Evolutionary conservation across 2,329 filamentous ascomycete species (phyloP), one percentile per base, ranked within the genome.

Genomic region (Colletotrichum echinochloae): DNA sequence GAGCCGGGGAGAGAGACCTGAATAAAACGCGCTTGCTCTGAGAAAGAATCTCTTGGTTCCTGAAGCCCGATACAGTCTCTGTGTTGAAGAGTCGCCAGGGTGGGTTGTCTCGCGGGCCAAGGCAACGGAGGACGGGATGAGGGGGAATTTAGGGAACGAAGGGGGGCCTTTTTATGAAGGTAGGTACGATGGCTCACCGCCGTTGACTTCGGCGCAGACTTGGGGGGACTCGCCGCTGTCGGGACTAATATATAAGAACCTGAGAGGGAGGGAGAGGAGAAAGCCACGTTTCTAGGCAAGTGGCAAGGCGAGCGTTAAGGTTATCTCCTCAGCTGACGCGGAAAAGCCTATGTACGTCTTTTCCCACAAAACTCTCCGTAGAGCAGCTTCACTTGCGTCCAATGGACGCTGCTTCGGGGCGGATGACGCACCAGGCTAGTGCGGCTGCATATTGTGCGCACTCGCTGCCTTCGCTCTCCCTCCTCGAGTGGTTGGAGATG

Each of bases 141-240:
- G 52, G 16, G 11, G 11, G 23, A 33, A 26, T n/a, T n/a, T n/a
- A 44, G 49, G 55, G 62, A 56, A 66, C 18, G n/a, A 52, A 60
- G 39, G 55, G 41, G 9, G 6, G 30, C 55, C 30, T 54, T 26
- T 69, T 66, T 66, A 65, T 46, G 37, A 65, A 49, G 48, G 54
- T 18, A 49, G 48, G 54, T 18, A 12, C 20, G 44, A 26, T 35
- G 35, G 26, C 59, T 52, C 65, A 16, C 52, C 52, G 60, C 44
- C 52, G 65, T 46, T 65, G 65, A n/a, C 60, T 49, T 64, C 51
- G 65, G 65, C 60, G 65, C 65, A 52, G 65, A 44, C 65, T 65
- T 44, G 6, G 51, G 65, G 49, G n/a, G 35, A n/a, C n/a, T 65
- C 52, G 18, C 52, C 52, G 44, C 52, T 44, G 44, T 59, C n/a